Conservation (phyloP, 495 filamentous ascomycete species). For the Massariosphaeria phaeospora region DNA sequence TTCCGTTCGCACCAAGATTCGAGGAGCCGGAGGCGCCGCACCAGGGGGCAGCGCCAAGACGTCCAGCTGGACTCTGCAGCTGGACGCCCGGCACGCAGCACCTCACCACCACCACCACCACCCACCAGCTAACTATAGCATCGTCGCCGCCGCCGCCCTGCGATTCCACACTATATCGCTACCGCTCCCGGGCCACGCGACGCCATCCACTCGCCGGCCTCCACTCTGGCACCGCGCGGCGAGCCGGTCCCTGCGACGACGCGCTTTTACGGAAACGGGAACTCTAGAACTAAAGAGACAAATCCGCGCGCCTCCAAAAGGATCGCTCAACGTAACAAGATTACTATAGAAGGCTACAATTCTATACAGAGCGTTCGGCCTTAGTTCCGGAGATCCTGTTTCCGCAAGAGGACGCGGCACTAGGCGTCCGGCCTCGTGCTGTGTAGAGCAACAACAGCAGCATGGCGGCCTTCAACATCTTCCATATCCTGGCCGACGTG, state of each 20-base stretch:
- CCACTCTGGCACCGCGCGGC: neutral
- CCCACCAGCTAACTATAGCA: slow-evolving; percentile 3
- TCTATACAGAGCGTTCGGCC: too few species aligned
- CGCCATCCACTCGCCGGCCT: neutral
- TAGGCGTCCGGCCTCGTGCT: slow-evolving; percentile 4
- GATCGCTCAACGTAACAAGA: too few species aligned
- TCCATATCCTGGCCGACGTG: slow-evolving; percentile 75
- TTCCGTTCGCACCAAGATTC: too few species aligned
- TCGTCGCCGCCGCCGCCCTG: neutral
- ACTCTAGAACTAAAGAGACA: too few species aligned
- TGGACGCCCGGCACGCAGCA: neutral
- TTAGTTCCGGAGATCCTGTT: too few species aligned
- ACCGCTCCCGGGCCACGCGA: neutral
- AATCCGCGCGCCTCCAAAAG: too few species aligned
- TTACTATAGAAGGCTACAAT: too few species aligned
- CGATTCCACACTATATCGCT: neutral
- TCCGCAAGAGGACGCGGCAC: neutral
- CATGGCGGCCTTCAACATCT: slow-evolving; percentile 51
- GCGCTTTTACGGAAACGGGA: too few species aligned
- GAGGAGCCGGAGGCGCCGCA: too few species aligned
- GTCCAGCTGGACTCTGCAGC: neutral
- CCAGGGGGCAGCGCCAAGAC: too few species aligned
- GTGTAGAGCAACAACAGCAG: neutral
- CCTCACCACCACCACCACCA: slow-evolving; percentile 5
- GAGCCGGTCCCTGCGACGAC: neutral